Evolutionary conservation across 1,284 basidiomycete genomes (phyloP).

Genomic region (Leccinum variabile): DNA sequence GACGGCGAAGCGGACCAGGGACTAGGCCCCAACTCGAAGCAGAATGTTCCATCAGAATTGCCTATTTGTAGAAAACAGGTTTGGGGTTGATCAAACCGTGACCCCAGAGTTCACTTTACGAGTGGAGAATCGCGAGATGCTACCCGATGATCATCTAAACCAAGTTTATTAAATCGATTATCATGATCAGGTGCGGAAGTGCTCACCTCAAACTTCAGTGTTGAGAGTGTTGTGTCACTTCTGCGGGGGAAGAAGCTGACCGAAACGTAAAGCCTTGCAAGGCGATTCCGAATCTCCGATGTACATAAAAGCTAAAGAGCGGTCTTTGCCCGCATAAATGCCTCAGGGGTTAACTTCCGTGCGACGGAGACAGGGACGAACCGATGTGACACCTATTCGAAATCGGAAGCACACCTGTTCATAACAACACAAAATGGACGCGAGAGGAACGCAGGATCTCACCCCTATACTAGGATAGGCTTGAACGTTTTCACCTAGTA

Average conservation of each 20-base stretch:
- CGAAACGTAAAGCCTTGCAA: not conserved
- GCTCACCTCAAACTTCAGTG: not conserved
- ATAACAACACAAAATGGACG: not conserved
- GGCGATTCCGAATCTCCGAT: not conserved
- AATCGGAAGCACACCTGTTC: not conserved
- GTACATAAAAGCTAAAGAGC: not conserved
- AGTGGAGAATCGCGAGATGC: not conserved
- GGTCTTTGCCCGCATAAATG: not conserved
- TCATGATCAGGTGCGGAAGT: not conserved
- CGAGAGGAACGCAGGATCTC: not conserved
- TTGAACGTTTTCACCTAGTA: not conserved
- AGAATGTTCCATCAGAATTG: not conserved
- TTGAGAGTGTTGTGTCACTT: not conserved
- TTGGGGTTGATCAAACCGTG: not conserved
- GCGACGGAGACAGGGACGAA: not conserved
- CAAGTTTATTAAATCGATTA: not conserved
- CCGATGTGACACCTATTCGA: not conserved
- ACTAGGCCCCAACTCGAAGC: not conserved
- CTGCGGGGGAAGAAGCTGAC: not conserved
- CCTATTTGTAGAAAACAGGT: not conserved
- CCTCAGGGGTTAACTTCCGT: not conserved
- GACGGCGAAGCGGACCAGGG: not conserved
- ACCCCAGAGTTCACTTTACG: not conserved
- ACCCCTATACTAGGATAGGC: not conserved
- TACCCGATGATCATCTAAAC: not conserved